A percentile compares a stretch with the other conserved stretches of the same genome.
Evolutionary conservation across 1,284 basidiomycete genomes (phyloP).

Genomic region (Volvariella volvacea): DNA sequence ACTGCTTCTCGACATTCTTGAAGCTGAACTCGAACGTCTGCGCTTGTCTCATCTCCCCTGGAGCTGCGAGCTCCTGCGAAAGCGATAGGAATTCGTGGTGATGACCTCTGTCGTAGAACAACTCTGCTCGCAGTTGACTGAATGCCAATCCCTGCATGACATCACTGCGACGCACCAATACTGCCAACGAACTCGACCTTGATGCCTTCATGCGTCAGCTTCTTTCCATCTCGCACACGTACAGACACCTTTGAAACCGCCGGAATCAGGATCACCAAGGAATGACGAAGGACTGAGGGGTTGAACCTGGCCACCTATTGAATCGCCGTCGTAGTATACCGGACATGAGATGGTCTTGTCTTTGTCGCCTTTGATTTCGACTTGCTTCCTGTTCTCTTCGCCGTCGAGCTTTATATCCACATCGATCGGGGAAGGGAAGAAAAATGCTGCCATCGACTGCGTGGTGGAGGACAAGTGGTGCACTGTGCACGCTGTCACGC

Average conservation of each 20-base stretch:
- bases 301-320: slow-evolving; percentile 77
- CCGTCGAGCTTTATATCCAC: slow-evolving; percentile 85
- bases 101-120: slow-evolving; percentile 96
- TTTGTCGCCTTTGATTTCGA: slow-evolving; percentile 72
- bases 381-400: slow-evolving; percentile 81
- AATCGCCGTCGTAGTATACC: slow-evolving; percentile 95
- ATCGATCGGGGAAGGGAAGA: slow-evolving; percentile 89
- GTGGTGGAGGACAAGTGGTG: neutral
- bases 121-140: slow-evolving; percentile 44
- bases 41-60: slow-evolving; percentile 91
- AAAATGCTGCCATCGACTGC: slow-evolving; percentile 74
- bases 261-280: neutral
- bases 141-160: slow-evolving; percentile 6
- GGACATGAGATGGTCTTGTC: slow-evolving; percentile 81
- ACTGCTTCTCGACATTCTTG: slow-evolving; percentile 99
- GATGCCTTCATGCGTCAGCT: slow-evolving; percentile 92
- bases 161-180: slow-evolving; percentile 61
- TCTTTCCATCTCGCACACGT: slow-evolving; percentile 92
- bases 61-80: slow-evolving; percentile 90
- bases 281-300: slow-evolving; percentile 10
- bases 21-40: slow-evolving; percentile 96
- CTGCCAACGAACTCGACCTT: slow-evolving; percentile 97
- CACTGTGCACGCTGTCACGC: neutral
- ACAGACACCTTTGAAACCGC: slow-evolving; percentile 62
- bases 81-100: slow-evolving; percentile 97